Evolutionary conservation across 1,139 yeast genomes (phyloP), one percentile per base, ranked within the genome.

Genomic region (Saccharomyces uvarum): DNA sequence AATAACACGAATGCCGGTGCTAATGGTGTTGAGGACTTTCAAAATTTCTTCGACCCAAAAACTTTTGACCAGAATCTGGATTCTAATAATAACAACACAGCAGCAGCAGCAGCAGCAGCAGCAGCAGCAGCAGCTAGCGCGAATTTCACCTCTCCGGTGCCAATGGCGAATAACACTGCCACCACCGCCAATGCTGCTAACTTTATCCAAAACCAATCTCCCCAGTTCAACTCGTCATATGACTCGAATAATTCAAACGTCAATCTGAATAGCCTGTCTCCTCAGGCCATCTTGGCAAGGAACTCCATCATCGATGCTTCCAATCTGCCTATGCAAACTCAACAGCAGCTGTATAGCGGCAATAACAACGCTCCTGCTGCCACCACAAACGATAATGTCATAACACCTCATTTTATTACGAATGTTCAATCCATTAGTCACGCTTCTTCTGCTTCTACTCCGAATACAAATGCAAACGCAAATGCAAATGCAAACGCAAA

Each of bases 201-300:
- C 19, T 50, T 44, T 24, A 24, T 50, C 16, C 48, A 28, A 8
- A 50, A 50, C n/a, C 51, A 48, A 8, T 50, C 52, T 7, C 52
- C 52, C 9, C 48, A 26, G 16, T 26, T 27, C 4, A 27, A 14
- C 14, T 46, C 48, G 9, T 21, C 48, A 24, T 46, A 26, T 27
- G 48, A 27, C 11, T 46, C 48, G 2, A 46, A 46, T 28, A 54
- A 52, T 28, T 54, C 38, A 49, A 58, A 58, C 48, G 51, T 54
- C 5, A 50, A 53, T 9, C 28, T 16, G n/a, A 33, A 29, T 26
- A 57, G 59, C 28, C 48, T 69, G 24, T 66, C 70, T 9, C 70
- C 71, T 6, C 71, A 66, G 48, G 70, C 65, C 1, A 68, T 68
- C 9, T 53, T 68, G 48, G 66, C 70, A 14, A 61, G 64, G 38